Evolutionary conservation across 345 rosid genomes (phyloP).

Genomic region (Sonneratia alba): DNA sequence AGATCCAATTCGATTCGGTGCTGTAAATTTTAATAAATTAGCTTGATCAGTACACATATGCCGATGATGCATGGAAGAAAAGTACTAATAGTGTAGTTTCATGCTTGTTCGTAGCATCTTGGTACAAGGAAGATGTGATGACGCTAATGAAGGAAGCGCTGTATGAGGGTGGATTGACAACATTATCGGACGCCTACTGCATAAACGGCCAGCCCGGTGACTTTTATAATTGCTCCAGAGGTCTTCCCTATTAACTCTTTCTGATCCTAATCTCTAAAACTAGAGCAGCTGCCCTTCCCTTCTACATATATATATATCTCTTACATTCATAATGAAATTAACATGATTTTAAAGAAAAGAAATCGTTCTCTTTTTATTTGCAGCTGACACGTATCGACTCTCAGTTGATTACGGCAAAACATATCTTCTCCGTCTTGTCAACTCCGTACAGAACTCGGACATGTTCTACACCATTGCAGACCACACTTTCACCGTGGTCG

Average conservation of each 20-base stretch:
- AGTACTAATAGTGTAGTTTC: too few relatives aligned
- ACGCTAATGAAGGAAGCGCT: conserved; percentile 7
- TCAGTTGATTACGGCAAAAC: conserved; percentile 28
- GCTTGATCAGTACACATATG: too few relatives aligned
- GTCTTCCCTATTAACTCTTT: neutral
- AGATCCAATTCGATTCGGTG: too few relatives aligned
- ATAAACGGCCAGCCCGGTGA: conserved; percentile 38
- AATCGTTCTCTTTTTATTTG: too few relatives aligned
- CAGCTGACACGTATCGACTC: conserved; percentile 14
- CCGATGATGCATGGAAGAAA: neutral
- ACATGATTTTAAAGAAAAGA: too few relatives aligned
- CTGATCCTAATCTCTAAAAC: too few relatives aligned
- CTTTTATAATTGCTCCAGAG: conserved; percentile 15
- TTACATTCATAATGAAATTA: too few relatives aligned
- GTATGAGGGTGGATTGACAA: conserved; percentile 16
- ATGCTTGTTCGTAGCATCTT: conserved; percentile 13
- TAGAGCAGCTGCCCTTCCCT: neutral
- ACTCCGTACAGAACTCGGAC: conserved; percentile 16
- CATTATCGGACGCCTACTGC: conserved; percentile 25
- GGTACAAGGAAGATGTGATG: conserved; percentile 27
- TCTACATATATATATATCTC: neutral
- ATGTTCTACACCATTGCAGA: conserved; percentile 26
- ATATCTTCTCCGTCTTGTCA: conserved; percentile 27
- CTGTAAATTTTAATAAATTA: too few relatives aligned
- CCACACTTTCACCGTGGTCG: conserved; percentile 25